Evolutionary conservation across 371 early-diverging fungal species (phyloP).

Genomic region (Aphelidium insulamus): DNA sequence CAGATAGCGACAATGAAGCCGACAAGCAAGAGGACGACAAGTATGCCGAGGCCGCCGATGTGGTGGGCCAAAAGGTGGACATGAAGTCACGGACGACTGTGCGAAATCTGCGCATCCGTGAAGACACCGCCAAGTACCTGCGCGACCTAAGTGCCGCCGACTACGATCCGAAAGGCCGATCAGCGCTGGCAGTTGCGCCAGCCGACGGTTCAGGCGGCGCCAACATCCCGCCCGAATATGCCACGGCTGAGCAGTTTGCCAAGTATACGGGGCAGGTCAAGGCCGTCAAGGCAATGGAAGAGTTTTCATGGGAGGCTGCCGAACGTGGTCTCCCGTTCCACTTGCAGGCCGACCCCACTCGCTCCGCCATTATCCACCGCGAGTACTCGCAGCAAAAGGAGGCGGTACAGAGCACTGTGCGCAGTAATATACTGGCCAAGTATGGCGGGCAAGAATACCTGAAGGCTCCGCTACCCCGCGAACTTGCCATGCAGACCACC

Average conservation of each 20-base stretch:
- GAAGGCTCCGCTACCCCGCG: constrained; percentile 63
- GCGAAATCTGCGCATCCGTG: constrained; percentile 90
- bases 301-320: constrained; percentile 81
- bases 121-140: constrained; percentile 95
- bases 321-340: constrained; percentile 58
- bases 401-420: constrained; percentile 34
- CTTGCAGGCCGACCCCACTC: constrained; percentile 84
- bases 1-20: constrained; percentile 1
- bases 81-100: constrained; percentile 80
- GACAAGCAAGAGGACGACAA: constrained; percentile 53
- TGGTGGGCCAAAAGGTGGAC: constrained; percentile 75
- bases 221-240: constrained; percentile 23
- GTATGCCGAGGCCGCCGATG: constrained; percentile 69
- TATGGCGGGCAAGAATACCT: constrained; percentile 92
- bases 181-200: too few species aligned
- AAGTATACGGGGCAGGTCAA: constrained; percentile 64
- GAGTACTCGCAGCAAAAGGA: constrained; percentile 66
- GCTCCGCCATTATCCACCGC: constrained; percentile 64
- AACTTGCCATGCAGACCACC: constrained; percentile 59
- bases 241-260: constrained; percentile 80
- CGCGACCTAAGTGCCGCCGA: constrained; percentile 80
- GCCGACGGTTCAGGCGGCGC: constrained; percentile 73
- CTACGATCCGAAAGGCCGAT: constrained; percentile 95
- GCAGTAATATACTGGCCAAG: constrained; percentile 52
- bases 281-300: too few species aligned